Evolutionary conservation across 2,329 filamentous ascomycete genomes (phyloP).

Genomic region (Curvularia verruculosa): DNA sequence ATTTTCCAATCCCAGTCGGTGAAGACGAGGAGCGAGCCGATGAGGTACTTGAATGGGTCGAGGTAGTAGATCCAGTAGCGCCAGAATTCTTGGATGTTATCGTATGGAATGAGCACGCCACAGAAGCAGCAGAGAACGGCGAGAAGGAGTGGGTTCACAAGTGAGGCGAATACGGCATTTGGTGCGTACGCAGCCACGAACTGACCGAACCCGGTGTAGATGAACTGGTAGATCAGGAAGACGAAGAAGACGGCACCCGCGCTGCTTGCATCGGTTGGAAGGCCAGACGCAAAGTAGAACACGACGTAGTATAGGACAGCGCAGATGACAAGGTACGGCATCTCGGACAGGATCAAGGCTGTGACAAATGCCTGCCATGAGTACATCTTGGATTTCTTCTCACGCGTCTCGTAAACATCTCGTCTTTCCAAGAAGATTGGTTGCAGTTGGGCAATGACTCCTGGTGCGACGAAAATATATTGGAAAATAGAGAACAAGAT

Average conservation of each 20-base stretch:
- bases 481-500: slow-evolving; percentile 58
- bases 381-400: slow-evolving; percentile 71
- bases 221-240: slow-evolving; percentile 70
- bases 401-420: slow-evolving; percentile 63
- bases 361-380: slow-evolving; percentile 75
- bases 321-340: slow-evolving; percentile 68
- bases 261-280: slow-evolving; percentile 53
- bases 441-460: slow-evolving; percentile 50
- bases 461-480: slow-evolving; percentile 52
- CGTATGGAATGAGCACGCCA: slow-evolving; percentile 68
- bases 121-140: slow-evolving; percentile 34
- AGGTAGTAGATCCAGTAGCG: slow-evolving; percentile 51
- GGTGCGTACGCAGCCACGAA: slow-evolving; percentile 57
- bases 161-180: slow-evolving; percentile 59
- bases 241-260: slow-evolving; percentile 57
- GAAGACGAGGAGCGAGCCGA: slow-evolving; percentile 50
- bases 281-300: slow-evolving; percentile 66
- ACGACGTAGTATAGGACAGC: slow-evolving; percentile 66
- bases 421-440: slow-evolving; percentile 54
- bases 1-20: slow-evolving; percentile 52
- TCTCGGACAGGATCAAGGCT: slow-evolving; percentile 71
- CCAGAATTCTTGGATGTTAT: slow-evolving; percentile 73
- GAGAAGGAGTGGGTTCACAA: slow-evolving; percentile 49
- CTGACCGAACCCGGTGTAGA: slow-evolving; percentile 62
- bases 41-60: slow-evolving; percentile 54